Percentiles rank a stretch among this genome's conserved stretches.
phyloP scores from a whole-genome alignment of 164 flowering plant genomes.

The Aristolochia contorta region DNA sequence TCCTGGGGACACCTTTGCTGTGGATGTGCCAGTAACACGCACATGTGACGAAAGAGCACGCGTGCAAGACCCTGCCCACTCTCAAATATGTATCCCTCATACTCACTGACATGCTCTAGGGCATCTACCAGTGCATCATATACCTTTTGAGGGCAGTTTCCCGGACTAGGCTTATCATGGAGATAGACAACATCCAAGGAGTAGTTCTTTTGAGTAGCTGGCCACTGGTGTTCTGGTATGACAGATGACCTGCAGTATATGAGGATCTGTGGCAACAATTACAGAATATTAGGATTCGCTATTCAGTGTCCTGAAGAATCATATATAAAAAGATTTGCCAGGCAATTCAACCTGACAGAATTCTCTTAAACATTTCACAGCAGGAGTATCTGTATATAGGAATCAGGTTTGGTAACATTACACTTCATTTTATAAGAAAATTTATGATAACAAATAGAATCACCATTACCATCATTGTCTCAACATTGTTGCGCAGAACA shows the following conservation, averaged over 20 bases:
- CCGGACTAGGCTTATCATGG: conserved; percentile 85
- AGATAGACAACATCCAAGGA: conserved; percentile 89
- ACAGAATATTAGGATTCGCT: too few relatives aligned
- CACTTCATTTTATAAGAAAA: too few relatives aligned
- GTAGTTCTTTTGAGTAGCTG: conserved; percentile 58
- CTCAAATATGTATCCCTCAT: conserved; percentile 83
- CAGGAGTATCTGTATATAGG: too few relatives aligned
- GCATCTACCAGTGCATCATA: conserved; percentile 88
- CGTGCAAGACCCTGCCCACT: conserved; percentile 72
- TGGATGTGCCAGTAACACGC: conserved; percentile 66
- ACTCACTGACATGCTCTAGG: conserved; percentile 71
- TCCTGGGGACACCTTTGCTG: conserved; percentile 88
- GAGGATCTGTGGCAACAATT: conserved; percentile 42
- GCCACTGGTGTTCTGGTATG: conserved; percentile 62
- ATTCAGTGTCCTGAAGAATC: too few relatives aligned
- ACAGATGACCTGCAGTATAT: conserved; percentile 83
- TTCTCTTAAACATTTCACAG: too few relatives aligned
- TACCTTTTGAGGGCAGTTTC: conserved; percentile 86
- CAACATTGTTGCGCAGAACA: too few relatives aligned
- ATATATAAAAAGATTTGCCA: too few relatives aligned
- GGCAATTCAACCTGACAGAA: too few relatives aligned
- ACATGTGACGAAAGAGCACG: conserved; percentile 62
- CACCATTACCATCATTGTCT: too few relatives aligned
- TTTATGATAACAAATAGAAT: too few relatives aligned
- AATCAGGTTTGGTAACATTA: too few relatives aligned